Conservation (phyloP, 441 rosid genomes). For the Gossypium trilobum region DNA sequence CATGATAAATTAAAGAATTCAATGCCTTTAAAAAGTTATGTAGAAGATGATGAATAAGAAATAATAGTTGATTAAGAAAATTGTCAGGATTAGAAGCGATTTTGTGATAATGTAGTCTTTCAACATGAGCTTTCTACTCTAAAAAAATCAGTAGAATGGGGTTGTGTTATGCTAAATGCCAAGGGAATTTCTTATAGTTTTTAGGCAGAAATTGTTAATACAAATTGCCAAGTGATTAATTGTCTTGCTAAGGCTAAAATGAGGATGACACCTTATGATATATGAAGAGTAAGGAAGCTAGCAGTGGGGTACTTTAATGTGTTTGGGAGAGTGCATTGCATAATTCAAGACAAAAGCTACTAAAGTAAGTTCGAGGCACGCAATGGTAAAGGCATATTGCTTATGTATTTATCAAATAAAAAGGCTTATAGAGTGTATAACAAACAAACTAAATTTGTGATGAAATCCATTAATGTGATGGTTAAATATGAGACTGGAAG, state of each 20-base stretch:
- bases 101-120: not conserved
- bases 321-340: not conserved
- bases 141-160: not conserved
- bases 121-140: not conserved
- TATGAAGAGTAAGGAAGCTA: not conserved
- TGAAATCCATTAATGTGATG: not conserved
- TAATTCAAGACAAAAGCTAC: not conserved
- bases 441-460: not conserved
- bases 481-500: not conserved
- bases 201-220: not conserved
- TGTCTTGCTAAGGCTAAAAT: not conserved
- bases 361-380: not conserved
- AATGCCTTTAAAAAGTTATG: not conserved
- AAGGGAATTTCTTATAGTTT: not conserved
- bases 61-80: not conserved
- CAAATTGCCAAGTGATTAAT: not conserved
- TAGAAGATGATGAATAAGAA: not conserved
- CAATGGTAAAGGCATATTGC: not conserved
- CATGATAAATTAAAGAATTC: not conserved
- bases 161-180: not conserved
- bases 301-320: not conserved
- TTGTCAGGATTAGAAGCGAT: not conserved
- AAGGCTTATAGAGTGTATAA: not conserved
- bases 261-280: not conserved
- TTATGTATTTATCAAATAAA: not conserved